Conservation (phyloP, 2,329 filamentous ascomycete genomes). For the Chaetomiaceae sp. region DNA sequence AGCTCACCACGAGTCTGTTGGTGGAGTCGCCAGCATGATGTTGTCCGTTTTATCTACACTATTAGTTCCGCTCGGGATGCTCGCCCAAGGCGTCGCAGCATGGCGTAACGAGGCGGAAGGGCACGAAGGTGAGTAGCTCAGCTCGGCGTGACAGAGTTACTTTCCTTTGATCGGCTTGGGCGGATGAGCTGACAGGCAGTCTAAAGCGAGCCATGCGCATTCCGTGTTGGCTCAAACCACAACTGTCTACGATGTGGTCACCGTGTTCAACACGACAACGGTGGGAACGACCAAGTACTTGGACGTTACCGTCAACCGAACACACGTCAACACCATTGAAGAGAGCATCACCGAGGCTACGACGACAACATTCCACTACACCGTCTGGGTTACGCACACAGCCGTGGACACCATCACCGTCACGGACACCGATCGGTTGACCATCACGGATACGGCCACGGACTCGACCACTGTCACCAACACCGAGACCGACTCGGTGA, state of each 20-base stretch:
- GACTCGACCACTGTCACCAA: slow-evolving; percentile 13
- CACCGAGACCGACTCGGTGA: too few relatives aligned
- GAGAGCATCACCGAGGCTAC: slow-evolving; percentile 15
- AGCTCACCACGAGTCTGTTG: slow-evolving; percentile 11
- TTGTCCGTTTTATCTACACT: slow-evolving; percentile 16
- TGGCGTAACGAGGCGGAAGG: slow-evolving; percentile 11
- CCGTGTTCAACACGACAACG: slow-evolving; percentile 16
- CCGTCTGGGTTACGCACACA: slow-evolving; percentile 10
- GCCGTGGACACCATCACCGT: slow-evolving; percentile 15
- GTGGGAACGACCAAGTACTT: slow-evolving; percentile 11
- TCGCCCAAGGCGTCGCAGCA: slow-evolving; percentile 19
- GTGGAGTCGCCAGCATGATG: slow-evolving; percentile 21
- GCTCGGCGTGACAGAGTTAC: too few relatives aligned
- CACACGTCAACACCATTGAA: slow-evolving; percentile 9
- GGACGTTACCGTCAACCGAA: slow-evolving; percentile 16
- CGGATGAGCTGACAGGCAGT: neutral
- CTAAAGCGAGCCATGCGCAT: too few relatives aligned
- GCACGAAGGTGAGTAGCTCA: too few relatives aligned
- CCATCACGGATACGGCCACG: slow-evolving; percentile 14
- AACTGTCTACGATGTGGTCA: slow-evolving; percentile 8
- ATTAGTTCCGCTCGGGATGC: slow-evolving; percentile 17
- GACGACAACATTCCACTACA: slow-evolving; percentile 12
- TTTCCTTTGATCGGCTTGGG: too few relatives aligned
- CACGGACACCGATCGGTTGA: slow-evolving; percentile 12
- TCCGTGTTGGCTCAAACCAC: too few relatives aligned